phyloP scores from a whole-genome alignment of 495 filamentous ascomycete genomes.

The Lindgomyces ingoldianus region DNA sequence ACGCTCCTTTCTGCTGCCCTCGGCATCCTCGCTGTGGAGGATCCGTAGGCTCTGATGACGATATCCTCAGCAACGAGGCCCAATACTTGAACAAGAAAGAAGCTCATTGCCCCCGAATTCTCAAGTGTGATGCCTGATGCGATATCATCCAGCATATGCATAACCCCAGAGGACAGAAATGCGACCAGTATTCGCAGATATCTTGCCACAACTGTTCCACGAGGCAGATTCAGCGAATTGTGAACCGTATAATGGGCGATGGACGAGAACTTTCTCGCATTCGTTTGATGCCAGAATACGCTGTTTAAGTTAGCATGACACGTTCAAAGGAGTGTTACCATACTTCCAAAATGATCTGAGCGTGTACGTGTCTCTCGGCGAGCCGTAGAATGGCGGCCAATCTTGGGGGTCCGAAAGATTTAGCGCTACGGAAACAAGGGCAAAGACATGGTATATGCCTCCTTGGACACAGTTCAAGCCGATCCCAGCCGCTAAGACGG shows the following conservation, averaged over 20 bases:
- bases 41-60: neutral
- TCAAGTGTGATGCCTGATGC: constrained; percentile 28
- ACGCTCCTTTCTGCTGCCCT: neutral
- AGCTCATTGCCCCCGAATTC: constrained; percentile 37
- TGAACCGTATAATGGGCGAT: constrained; percentile 40
- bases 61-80: constrained; percentile 44
- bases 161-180: constrained; percentile 43
- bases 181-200: constrained; percentile 44
- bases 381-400: constrained; percentile 45
- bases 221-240: constrained; percentile 39
- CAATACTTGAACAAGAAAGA: constrained; percentile 44
- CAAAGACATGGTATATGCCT: neutral
- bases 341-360: constrained; percentile 45
- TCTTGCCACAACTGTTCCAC: constrained; percentile 40
- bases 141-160: constrained; percentile 40
- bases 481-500: constrained; percentile 1
- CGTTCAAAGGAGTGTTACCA: neutral
- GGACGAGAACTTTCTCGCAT: constrained; percentile 42
- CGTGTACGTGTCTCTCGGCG: constrained; percentile 43
- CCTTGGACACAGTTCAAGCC: constrained; percentile 3
- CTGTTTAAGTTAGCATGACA: constrained; percentile 29
- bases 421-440: neutral
- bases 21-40: neutral
- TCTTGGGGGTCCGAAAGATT: constrained; percentile 6
- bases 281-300: constrained; percentile 49